These are phyloP conservation scores for Globisporangium sylvaticum DNA, from an alignment of 352 stramenopile species.

Conservation along the genomic window DNA sequence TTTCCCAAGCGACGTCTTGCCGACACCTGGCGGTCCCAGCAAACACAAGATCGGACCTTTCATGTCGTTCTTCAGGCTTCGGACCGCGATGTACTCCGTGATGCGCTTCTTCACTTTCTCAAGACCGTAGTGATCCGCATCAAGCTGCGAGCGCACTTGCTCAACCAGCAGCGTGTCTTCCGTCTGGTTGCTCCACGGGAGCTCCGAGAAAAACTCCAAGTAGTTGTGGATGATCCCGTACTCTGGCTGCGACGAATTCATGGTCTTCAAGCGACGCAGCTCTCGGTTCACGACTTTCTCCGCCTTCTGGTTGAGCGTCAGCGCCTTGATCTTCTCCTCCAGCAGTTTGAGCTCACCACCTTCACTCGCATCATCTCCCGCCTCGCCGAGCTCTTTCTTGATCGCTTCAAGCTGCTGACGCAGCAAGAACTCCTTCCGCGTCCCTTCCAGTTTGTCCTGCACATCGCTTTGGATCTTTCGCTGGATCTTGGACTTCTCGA, in stretches of 20 bases:
- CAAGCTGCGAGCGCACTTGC: constrained; percentile 55
- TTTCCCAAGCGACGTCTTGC: constrained; percentile 81
- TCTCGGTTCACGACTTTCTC: constrained; percentile 61
- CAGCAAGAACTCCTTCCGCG: constrained; percentile 91
- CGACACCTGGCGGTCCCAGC: constrained; percentile 77
- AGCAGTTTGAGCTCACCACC: constrained; percentile 50
- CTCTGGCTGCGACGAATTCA: constrained; percentile 75
- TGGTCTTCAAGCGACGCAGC: constrained; percentile 62
- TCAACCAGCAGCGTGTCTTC: constrained; percentile 55
- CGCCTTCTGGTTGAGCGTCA: constrained; percentile 50
- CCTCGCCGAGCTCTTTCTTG: constrained; percentile 96
- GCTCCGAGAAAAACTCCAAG: constrained; percentile 72
- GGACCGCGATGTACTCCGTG: constrained; percentile 84
- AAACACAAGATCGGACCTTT: constrained; percentile 88
- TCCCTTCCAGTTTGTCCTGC: constrained; percentile 65
- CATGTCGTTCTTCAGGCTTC: constrained; percentile 76
- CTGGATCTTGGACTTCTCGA: constrained; percentile 57
- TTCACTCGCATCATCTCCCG: constrained; percentile 34
- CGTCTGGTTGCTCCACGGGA: constrained; percentile 60
- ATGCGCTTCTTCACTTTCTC: constrained; percentile 86
- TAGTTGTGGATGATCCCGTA: constrained; percentile 81
- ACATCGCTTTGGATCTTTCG: constrained; percentile 71
- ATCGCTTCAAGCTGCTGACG: constrained; percentile 98
- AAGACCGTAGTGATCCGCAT: constrained; percentile 78
- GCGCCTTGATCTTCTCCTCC: constrained; percentile 49